phyloP scores from a whole-genome alignment of 176 grass and related monocot genomes.

The Paspalum notatum region DNA sequence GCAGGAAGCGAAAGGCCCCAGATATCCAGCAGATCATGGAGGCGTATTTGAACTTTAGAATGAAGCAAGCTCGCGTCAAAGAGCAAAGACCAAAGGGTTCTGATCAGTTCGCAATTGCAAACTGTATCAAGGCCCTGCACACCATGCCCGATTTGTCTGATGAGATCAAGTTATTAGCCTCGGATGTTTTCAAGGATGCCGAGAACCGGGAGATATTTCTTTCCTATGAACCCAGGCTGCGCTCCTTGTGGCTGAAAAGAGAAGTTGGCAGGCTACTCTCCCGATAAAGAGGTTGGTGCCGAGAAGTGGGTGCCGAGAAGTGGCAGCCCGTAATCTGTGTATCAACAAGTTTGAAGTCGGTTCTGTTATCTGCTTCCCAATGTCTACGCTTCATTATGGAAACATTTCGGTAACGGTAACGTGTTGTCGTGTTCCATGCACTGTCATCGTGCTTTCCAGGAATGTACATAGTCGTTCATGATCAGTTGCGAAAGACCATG shows the following conservation, averaged over 20 bases:
- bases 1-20: constrained; percentile 43
- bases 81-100: constrained; percentile 36
- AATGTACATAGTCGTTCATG: too few species aligned
- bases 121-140: constrained; percentile 47
- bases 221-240: constrained; percentile 51
- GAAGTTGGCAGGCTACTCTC: constrained; percentile 44
- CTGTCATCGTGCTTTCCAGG: too few species aligned
- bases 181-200: constrained; percentile 57
- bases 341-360: not conserved
- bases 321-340: not conserved
- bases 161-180: constrained; percentile 48
- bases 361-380: constrained; percentile 1
- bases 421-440: too few species aligned
- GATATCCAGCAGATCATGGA: constrained; percentile 56
- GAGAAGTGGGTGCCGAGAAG: not conserved
- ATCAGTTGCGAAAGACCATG: too few species aligned
- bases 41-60: constrained; percentile 50
- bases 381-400: not conserved
- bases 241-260: constrained; percentile 49
- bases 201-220: constrained; percentile 61
- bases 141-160: constrained; percentile 48
- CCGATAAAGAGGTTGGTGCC: not conserved
- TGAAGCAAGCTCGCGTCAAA: constrained; percentile 47
- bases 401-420: too few species aligned
- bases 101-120: constrained; percentile 46